These are phyloP conservation scores for Trichaptum fuscoviolaceum DNA, from an alignment of 768 basidiomycete genomes.

Conservation along the genomic window DNA sequence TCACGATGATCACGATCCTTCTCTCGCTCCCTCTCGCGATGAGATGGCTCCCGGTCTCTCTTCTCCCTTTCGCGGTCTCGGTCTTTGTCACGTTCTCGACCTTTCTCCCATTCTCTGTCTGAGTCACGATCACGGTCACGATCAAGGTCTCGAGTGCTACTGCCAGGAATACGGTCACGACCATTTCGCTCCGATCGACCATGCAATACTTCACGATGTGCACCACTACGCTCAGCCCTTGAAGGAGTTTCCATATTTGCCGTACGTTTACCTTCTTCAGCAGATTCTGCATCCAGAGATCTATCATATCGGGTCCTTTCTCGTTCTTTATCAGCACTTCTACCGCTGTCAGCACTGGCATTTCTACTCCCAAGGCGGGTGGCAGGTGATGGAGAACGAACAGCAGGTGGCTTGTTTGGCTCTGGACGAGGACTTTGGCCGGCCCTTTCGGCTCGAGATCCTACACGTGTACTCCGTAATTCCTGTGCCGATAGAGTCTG, in stretches of 20 bases:
- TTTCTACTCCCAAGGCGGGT: slow-evolving; percentile 66
- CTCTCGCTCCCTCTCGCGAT: slow-evolving; percentile 42
- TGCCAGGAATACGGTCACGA: slow-evolving; percentile 29
- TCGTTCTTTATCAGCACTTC: slow-evolving; percentile 39
- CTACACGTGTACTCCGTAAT: slow-evolving; percentile 43
- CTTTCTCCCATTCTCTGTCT: slow-evolving; percentile 36
- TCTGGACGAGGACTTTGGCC: slow-evolving; percentile 33
- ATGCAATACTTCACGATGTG: slow-evolving; percentile 30
- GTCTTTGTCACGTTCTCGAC: slow-evolving; percentile 30
- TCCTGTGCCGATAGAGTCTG: slow-evolving; percentile 77
- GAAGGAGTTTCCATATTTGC: slow-evolving; percentile 53
- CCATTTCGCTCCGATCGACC: slow-evolving; percentile 21
- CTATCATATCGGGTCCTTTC: slow-evolving; percentile 53
- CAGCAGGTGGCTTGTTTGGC: slow-evolving; percentile 38
- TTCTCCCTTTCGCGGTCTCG: slow-evolving; percentile 37
- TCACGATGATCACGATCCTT: slow-evolving; percentile 33
- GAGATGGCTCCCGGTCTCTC: not conserved
- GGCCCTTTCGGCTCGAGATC: slow-evolving; percentile 25
- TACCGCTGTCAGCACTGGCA: slow-evolving; percentile 64
- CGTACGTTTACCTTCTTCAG: slow-evolving; percentile 41
- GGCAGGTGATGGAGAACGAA: slow-evolving; percentile 60
- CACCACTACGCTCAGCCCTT: slow-evolving; percentile 42
- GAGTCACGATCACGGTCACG: slow-evolving; percentile 38
- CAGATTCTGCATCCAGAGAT: slow-evolving; percentile 36
- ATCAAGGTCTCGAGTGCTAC: slow-evolving; percentile 44